Evolutionary conservation across 2,329 filamentous ascomycete species (phyloP).

Genomic region (Phialocephala sp.): DNA sequence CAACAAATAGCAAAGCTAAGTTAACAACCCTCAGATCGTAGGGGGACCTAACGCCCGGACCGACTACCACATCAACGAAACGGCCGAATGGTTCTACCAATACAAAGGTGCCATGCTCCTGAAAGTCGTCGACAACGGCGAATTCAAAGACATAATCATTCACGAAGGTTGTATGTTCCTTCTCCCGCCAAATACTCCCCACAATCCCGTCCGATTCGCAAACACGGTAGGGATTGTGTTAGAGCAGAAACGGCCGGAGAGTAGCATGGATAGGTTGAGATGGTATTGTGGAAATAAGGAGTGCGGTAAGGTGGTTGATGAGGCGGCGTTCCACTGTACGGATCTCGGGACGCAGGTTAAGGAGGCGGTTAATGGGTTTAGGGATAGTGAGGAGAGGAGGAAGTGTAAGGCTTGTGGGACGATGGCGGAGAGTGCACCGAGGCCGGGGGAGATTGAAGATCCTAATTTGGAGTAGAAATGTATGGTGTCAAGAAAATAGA

Average conservation of each 20-base stretch:
- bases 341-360: constrained; percentile 96
- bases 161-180: constrained; percentile 93
- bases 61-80: constrained; percentile 98
- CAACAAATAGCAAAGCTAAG: neutral
- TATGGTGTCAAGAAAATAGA: no score
- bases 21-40: constrained; percentile 67
- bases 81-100: constrained; percentile 98
- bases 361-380: constrained; percentile 83
- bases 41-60: constrained; percentile 95
- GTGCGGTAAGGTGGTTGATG: constrained; percentile 78
- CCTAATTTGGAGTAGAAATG: constrained; percentile 55
- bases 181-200: constrained; percentile 90
- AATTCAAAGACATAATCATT: constrained; percentile 86
- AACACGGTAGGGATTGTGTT: constrained; percentile 93
- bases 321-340: constrained; percentile 85
- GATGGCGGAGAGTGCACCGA: constrained; percentile 74
- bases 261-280: constrained; percentile 76
- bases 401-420: constrained; percentile 79
- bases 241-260: constrained; percentile 78
- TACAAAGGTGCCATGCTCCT: constrained; percentile 92
- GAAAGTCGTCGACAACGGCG: constrained; percentile 78
- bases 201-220: constrained; percentile 93
- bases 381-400: constrained; percentile 69
- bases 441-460: constrained; percentile 61
- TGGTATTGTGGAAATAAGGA: constrained; percentile 77